Conservation (phyloP, 1,284 basidiomycete species). For the Ganoderma multipileum region DNA sequence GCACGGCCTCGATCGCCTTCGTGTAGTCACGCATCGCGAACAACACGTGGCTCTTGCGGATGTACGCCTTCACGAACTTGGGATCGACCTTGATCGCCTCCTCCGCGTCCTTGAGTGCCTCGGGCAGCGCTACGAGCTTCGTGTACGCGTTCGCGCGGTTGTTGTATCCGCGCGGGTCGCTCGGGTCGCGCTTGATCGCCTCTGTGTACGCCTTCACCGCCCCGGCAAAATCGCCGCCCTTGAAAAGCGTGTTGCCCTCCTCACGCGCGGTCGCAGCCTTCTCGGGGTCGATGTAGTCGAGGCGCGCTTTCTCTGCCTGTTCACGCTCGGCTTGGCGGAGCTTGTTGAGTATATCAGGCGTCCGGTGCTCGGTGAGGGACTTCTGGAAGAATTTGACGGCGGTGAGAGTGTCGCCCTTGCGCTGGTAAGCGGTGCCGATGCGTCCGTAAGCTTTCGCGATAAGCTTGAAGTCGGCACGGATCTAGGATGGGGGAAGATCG, state of each 20-base stretch:
- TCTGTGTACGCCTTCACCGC: slow-evolving; percentile 95
- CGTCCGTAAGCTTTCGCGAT: slow-evolving; percentile 91
- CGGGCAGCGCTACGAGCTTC: slow-evolving; percentile 93
- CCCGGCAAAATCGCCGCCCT: slow-evolving; percentile 89
- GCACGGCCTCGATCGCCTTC: slow-evolving; percentile 83
- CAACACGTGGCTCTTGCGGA: slow-evolving; percentile 91
- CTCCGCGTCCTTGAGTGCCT: slow-evolving; percentile 96
- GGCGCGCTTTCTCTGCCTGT: slow-evolving; percentile 79
- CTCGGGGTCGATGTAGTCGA: slow-evolving; percentile 91
- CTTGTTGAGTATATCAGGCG: slow-evolving; percentile 92
- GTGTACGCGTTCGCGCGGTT: slow-evolving; percentile 98
- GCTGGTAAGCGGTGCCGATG: slow-evolving; percentile 86
- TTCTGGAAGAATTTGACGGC: slow-evolving; percentile 94
- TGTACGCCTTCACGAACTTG: slow-evolving; percentile 93
- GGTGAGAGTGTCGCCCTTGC: slow-evolving; percentile 78
- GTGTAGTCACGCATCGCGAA: slow-evolving; percentile 93
- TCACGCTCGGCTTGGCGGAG: slow-evolving; percentile 85
- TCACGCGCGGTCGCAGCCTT: slow-evolving; percentile 88
- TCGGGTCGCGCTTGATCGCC: slow-evolving; percentile 94
- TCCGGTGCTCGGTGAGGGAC: slow-evolving; percentile 96
- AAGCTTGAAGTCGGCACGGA: slow-evolving; percentile 83
- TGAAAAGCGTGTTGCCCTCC: slow-evolving; percentile 93
- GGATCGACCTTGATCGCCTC: slow-evolving; percentile 94
- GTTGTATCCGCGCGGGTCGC: slow-evolving; percentile 93
- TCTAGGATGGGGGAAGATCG: slow-evolving; percentile 45